Evolutionary conservation across 2,329 filamentous ascomycete genomes (phyloP).

Genomic region (Apiospora saccharicola): DNA sequence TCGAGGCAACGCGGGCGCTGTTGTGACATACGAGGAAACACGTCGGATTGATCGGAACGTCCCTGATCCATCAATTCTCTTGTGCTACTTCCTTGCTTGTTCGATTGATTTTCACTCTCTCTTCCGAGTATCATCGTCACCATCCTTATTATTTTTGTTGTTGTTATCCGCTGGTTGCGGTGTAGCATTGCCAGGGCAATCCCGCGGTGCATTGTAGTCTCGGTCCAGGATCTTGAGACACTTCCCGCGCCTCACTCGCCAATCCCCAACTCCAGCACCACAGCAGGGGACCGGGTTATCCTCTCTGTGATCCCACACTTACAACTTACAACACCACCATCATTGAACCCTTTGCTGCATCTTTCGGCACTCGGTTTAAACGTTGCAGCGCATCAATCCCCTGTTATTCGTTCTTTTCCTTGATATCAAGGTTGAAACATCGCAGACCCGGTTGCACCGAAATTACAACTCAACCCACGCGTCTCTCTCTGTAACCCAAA

Average conservation of each 20-base stretch:
- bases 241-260: conserved; percentile 17
- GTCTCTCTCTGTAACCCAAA: not conserved
- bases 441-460: not conserved
- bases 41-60: not conserved
- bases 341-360: not conserved
- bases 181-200: conserved; percentile 20
- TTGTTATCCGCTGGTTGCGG: conserved; percentile 1
- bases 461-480: conserved; percentile 9
- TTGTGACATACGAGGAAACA: not conserved
- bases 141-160: not conserved
- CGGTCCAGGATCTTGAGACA: conserved; percentile 21
- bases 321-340: not conserved
- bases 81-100: not conserved
- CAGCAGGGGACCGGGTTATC: conserved; percentile 6
- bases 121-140: not conserved
- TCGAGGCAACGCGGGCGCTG: not conserved
- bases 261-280: not conserved
- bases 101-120: not conserved
- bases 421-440: not conserved
- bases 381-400: not conserved
- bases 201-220: conserved; percentile 11
- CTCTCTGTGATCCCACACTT: conserved; percentile 4
- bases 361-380: conserved; percentile 18
- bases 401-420: conserved; percentile 10
- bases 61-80: not conserved